Percentiles rank a stretch among this genome's conserved stretches.
Evolutionary conservation across 2,329 filamentous ascomycete genomes (phyloP).

Genomic region (Rutstroemia sp.): DNA sequence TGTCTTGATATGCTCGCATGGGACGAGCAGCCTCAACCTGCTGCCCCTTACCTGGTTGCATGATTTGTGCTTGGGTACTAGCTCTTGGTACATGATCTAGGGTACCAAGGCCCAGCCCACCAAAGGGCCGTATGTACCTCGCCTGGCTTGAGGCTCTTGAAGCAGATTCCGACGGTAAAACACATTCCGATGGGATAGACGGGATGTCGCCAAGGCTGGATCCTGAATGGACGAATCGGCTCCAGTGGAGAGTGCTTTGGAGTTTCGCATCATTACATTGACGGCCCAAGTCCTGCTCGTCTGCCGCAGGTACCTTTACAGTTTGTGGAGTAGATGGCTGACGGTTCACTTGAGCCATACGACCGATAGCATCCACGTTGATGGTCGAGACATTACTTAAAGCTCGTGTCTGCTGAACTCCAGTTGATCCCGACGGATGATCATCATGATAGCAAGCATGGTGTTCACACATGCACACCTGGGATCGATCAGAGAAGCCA

Average conservation of each 20-base stretch:
- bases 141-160: constrained; percentile 23
- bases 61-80: constrained; percentile 4
- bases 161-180: constrained; percentile 29
- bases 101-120: constrained; percentile 22
- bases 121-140: constrained; percentile 22
- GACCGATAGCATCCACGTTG: constrained; percentile 5
- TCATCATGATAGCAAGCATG: constrained; percentile 48
- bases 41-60: constrained; percentile 4
- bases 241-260: constrained; percentile 26
- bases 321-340: neutral
- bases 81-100: constrained; percentile 22
- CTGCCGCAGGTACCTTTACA: constrained; percentile 1
- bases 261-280: constrained; percentile 10
- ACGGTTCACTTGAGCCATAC: constrained; percentile 8
- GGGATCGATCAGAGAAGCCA: constrained; percentile 11
- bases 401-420: neutral
- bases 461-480: constrained; percentile 44
- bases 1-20: constrained; percentile 24
- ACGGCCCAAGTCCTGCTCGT: constrained; percentile 1
- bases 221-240: constrained; percentile 21
- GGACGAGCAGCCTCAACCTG: constrained; percentile 6
- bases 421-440: constrained; percentile 6
- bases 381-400: constrained; percentile 10
- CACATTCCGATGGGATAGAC: constrained; percentile 31
- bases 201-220: constrained; percentile 22